Evolutionary conservation across 2,329 filamentous ascomycete genomes (phyloP), one percentile per base, ranked within the genome.

Genomic region (Aspergillus fumigatus): DNA sequence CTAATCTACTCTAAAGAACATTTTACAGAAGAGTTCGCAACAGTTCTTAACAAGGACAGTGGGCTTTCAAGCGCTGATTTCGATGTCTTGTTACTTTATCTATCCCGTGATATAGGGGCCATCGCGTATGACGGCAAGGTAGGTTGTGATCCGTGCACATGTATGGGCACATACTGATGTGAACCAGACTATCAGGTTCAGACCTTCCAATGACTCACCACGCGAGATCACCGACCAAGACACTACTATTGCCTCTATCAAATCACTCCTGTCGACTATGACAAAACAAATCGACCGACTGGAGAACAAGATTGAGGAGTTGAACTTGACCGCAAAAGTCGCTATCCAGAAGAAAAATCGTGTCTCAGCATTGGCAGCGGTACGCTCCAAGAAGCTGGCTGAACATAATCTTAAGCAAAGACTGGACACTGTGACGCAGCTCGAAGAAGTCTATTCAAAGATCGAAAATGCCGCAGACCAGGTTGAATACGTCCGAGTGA

Each of bases 381-480:
- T 99, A 11, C 87, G 88, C 52, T 89, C 86, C 4, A 96, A 91
- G 77, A 97, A 94, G 72, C 77, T 89, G 7, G 86, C 88, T 27
- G 92, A 97, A 72, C 78, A 83, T 2, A 88, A 86, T 10, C 80
- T 97, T 0, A 78, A 84, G 29, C 84, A 86, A 61, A 86, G 92
- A 11, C 84, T 87, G 29, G 85, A 86, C 8, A 89, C 89, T 0
- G 82, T 96, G 2, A 78, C 80, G 45, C 92, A 96, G 73, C 82
- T 99, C 1, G 92, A 97, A 73, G 86, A 90, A 60, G 87, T 95
- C 0, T 89, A 91, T 53, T 75, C 81, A n/a, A 89, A 88, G 68
- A 89, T 99, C 52, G 88, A 96, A 70, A 87, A 93, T 72, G 94
- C 94, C 0, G 82, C 86, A 0, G 89, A 92, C 72, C 90, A 97